phyloP scores from a whole-genome alignment of 2,329 filamentous ascomycete genomes.

The Trichoderma guizhouense region DNA sequence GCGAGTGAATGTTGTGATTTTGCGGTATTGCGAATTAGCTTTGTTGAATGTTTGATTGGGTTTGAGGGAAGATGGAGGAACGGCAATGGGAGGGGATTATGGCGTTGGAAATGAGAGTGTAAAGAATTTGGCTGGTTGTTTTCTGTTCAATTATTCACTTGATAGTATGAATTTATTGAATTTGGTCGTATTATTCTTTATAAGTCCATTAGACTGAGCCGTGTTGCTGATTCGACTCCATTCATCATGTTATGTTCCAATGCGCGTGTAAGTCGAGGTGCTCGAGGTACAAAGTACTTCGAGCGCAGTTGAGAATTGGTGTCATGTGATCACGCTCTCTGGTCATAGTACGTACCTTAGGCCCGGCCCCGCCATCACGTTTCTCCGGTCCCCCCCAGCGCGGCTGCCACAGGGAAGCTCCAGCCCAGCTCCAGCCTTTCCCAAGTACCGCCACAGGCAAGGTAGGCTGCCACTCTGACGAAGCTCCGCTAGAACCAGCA shows the following conservation, averaged over 20 bases:
- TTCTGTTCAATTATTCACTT: no score
- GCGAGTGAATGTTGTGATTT: not conserved
- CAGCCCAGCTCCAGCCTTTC: constrained; percentile 30
- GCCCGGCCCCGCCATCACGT: constrained; percentile 26
- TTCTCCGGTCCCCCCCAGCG: constrained; percentile 28
- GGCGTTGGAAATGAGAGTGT: not conserved
- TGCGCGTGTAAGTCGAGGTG: not conserved
- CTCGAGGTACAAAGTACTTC: not conserved
- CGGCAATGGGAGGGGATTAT: not conserved
- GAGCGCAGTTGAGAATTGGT: not conserved
- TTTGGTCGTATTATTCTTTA: not conserved
- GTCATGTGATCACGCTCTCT: not conserved
- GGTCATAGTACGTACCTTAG: not conserved
- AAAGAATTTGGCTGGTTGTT: not conserved
- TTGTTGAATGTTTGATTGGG: not conserved
- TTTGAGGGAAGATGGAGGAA: not conserved
- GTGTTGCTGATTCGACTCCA: not conserved
- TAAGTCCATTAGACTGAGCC: not conserved
- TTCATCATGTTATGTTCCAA: not conserved
- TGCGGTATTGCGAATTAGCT: not conserved
- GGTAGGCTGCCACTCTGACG: constrained; percentile 41
- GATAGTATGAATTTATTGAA: no score
- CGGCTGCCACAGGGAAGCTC: constrained; percentile 18
- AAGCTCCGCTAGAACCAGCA: constrained; percentile 31
- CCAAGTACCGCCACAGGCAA: constrained; percentile 16